These are phyloP conservation scores for Nepenthes alata DNA, from an alignment of 179 eudicot species.

Conservation along the genomic window DNA sequence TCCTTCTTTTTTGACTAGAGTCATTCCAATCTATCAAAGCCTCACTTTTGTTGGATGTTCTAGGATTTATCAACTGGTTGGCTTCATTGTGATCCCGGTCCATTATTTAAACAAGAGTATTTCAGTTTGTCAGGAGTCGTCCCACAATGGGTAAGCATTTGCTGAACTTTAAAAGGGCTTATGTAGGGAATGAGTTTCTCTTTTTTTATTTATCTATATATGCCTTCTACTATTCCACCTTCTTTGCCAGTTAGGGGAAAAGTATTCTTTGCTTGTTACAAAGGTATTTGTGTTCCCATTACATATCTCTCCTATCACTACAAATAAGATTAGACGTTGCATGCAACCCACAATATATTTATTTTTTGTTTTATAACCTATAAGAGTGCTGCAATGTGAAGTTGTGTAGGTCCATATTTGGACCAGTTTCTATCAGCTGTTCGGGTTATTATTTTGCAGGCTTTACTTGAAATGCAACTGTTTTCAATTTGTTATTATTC, in stretches of 20 bases:
- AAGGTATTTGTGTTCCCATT: no score
- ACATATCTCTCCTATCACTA: no score
- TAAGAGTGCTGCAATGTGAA: no score
- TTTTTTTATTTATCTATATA: neutral
- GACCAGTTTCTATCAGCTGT: no score
- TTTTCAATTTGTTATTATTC: no score
- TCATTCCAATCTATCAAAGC: neutral
- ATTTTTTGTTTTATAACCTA: no score
- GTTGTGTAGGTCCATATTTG: neutral
- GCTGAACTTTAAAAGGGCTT: neutral
- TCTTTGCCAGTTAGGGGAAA: no score
- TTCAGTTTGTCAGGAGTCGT: conserved; percentile 54
- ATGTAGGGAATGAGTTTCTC: neutral
- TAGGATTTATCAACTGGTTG: conserved; percentile 92
- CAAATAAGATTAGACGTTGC: no score
- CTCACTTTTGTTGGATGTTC: neutral
- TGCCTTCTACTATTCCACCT: neutral
- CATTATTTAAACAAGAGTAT: conserved; percentile 59
- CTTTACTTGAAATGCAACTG: no score
- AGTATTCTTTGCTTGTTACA: no score
- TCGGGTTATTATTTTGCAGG: no score
- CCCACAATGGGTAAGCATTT: conserved; percentile 51
- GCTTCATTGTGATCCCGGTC: conserved; percentile 97
- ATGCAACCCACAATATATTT: no score
- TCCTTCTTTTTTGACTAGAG: neutral